Conservation (phyloP, 2,329 filamentous ascomycete species). For the Scorias spongiosa region DNA sequence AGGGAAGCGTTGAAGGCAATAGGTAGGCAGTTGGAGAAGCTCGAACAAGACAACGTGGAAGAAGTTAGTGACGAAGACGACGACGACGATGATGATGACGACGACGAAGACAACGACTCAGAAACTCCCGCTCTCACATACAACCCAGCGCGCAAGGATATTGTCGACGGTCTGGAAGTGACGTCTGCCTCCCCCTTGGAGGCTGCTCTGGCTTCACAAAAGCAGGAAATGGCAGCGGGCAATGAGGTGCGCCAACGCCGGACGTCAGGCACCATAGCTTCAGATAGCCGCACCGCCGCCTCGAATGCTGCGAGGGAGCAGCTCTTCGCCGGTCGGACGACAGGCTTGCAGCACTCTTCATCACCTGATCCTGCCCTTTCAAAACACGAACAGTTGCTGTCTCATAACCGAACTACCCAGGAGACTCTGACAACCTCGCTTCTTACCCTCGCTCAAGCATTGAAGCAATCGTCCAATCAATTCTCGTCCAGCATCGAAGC, state of each 20-base stretch:
- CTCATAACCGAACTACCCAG: conserved; percentile 66
- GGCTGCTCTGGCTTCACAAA: conserved; percentile 6
- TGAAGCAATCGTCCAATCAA: conserved; percentile 59
- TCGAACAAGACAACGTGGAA: neutral
- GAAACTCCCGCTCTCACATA: conserved; percentile 27
- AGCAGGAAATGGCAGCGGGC: conserved; percentile 1
- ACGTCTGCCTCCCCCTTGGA: conserved; percentile 13
- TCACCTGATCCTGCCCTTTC: conserved; percentile 4
- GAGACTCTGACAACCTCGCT: conserved; percentile 69
- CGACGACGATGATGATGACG: conserved; percentile 26
- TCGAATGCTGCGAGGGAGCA: conserved; percentile 20
- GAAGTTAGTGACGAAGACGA: conserved; percentile 17
- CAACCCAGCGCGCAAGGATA: conserved; percentile 5
- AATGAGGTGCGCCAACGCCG: conserved; percentile 13
- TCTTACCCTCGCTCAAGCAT: conserved; percentile 59
- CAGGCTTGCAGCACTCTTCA: conserved; percentile 4
- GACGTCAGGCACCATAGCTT: conserved; percentile 6
- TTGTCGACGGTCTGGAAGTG: conserved; percentile 9
- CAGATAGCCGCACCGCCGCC: conserved; percentile 15
- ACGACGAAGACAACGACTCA: conserved; percentile 21
- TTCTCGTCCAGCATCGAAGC: conserved; percentile 62
- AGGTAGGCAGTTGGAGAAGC: conserved; percentile 39
- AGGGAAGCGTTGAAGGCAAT: conserved; percentile 52
- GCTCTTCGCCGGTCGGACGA: conserved; percentile 21
- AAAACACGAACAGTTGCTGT: conserved; percentile 51